Percentiles rank a stretch among this genome's conserved stretches.
Conservation (phyloP, 1,139 yeast species). For the Hyphopichia fennica region DNA sequence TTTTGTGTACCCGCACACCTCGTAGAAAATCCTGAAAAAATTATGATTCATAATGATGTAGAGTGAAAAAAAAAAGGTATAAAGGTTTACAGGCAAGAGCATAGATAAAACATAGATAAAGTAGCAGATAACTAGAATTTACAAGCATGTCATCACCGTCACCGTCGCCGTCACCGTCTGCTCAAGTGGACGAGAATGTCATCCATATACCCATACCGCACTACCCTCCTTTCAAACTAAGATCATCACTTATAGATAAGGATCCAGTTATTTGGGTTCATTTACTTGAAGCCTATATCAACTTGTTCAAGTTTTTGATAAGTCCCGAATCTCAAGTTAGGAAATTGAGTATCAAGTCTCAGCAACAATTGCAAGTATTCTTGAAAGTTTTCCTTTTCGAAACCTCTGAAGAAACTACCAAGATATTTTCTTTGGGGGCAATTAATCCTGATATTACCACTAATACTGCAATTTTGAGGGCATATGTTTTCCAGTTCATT, state of each 20-base stretch:
- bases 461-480: conserved; percentile 49
- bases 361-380: conserved; percentile 58
- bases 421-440: conserved; percentile 65
- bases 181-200: not conserved
- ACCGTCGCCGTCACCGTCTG: not conserved
- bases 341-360: conserved; percentile 49
- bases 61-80: too few species aligned
- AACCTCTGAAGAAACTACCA: conserved; percentile 57
- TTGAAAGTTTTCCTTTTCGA: conserved; percentile 58
- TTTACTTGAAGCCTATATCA: conserved; percentile 61
- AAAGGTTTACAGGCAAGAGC: too few species aligned
- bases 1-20: too few species aligned
- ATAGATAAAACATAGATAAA: too few species aligned
- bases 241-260: conserved; percentile 73
- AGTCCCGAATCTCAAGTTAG: conserved; percentile 22
- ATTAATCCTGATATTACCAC: conserved; percentile 64
- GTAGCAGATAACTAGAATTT: too few species aligned
- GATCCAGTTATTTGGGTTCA: conserved; percentile 85
- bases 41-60: too few species aligned
- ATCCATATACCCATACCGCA: conserved; percentile 57
- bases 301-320: conserved; percentile 47
- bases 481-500: conserved; percentile 53
- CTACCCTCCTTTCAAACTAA: conserved; percentile 69
- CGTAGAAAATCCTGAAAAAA: too few species aligned
- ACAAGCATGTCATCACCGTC: not conserved